Evolutionary conservation across 305 asterid genomes (phyloP).

Genomic region (Fraxinus angustifolia): DNA sequence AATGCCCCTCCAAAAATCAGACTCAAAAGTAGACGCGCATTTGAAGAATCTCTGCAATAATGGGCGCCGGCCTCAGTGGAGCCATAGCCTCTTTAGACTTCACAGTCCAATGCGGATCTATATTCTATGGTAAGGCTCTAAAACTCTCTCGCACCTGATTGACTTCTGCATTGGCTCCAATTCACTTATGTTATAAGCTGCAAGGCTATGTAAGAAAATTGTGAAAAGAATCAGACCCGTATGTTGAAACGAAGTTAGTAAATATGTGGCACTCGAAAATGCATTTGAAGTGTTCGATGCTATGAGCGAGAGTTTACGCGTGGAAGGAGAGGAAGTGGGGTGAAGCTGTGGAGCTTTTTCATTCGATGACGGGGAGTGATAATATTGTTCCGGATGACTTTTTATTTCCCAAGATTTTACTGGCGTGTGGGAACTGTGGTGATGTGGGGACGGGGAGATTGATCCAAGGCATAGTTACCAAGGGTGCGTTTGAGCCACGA

Average conservation of each 20-base stretch:
- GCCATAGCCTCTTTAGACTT: constrained; percentile 52
- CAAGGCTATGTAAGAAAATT: constrained; percentile 34
- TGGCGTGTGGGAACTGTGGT: constrained; percentile 61
- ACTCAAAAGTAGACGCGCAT: constrained; percentile 35
- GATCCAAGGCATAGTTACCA: constrained; percentile 50
- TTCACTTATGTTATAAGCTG: constrained; percentile 50
- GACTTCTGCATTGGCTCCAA: constrained; percentile 24
- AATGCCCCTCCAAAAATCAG: constrained; percentile 18
- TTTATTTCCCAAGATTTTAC: constrained; percentile 61
- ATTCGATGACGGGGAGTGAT: constrained; percentile 50
- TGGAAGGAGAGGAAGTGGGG: constrained; percentile 75
- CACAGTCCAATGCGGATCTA: constrained; percentile 28
- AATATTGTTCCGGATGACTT: constrained; percentile 51
- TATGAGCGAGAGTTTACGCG: constrained; percentile 53
- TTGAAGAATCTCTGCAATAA: constrained; percentile 59
- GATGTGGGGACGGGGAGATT: constrained; percentile 57
- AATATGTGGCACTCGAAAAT: constrained; percentile 61
- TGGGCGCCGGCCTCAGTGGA: constrained; percentile 54
- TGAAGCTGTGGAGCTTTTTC: constrained; percentile 56
- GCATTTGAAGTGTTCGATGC: constrained; percentile 52
- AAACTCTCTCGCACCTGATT: constrained; percentile 51
- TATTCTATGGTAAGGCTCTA: constrained; percentile 33
- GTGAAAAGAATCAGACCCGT: constrained; percentile 42
- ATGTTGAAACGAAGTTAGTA: constrained; percentile 49
- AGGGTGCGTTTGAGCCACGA: no score